A percentile compares a stretch with the other conserved stretches of the same genome.
Conservation (phyloP, 768 basidiomycete species). For the Mycena albidolilacea region DNA sequence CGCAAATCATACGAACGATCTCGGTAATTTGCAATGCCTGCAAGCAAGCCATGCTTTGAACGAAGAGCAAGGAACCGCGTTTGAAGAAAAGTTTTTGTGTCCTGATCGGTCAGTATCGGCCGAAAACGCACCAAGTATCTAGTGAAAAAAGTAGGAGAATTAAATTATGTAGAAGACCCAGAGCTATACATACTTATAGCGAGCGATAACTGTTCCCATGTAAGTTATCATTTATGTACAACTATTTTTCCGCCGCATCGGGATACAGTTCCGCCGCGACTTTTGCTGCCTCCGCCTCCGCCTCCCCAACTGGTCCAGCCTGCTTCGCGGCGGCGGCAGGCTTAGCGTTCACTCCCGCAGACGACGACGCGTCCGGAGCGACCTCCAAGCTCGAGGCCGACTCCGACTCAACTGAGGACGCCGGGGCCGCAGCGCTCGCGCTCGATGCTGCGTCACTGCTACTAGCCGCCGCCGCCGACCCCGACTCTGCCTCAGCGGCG, state of each 20-base stretch:
- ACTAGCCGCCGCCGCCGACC: neutral
- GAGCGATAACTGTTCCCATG: conserved; percentile 2
- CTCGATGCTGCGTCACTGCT: neutral
- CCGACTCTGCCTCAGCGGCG: conserved; percentile 23
- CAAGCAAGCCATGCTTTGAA: conserved; percentile 13
- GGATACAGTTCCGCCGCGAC: conserved; percentile 71
- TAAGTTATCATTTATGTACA: conserved; percentile 17
- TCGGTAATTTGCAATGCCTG: conserved; percentile 23
- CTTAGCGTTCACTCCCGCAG: conserved; percentile 25
- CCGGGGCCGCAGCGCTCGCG: neutral
- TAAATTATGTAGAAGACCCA: conserved; percentile 27
- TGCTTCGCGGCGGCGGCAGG: conserved; percentile 35
- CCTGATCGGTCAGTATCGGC: neutral
- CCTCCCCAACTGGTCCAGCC: conserved; percentile 64
- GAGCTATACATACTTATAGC: conserved; percentile 24
- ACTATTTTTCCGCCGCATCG: conserved; percentile 49
- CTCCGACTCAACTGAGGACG: conserved; percentile 9
- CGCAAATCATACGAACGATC: conserved; percentile 32
- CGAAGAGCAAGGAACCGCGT: no score
- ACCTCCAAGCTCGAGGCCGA: conserved; percentile 35
- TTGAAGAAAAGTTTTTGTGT: no score
- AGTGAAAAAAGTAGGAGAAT: conserved; percentile 2
- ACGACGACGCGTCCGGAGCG: conserved; percentile 15
- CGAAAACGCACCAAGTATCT: neutral
- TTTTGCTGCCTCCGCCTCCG: conserved; percentile 65